phyloP scores from a whole-genome alignment of 257 asterid genomes.

The Anisodus tanguticus region DNA sequence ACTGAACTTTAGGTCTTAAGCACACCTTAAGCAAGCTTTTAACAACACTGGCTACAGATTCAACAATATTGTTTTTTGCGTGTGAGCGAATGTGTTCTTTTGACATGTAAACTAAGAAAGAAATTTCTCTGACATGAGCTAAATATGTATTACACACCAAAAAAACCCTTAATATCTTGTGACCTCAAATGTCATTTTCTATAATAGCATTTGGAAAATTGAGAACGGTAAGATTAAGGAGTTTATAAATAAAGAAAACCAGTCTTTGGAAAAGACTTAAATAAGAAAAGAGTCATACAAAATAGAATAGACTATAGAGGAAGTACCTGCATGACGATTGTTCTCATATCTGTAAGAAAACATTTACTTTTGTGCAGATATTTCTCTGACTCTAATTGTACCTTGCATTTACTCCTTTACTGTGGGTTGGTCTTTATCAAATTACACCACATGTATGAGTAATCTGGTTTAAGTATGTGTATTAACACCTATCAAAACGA shows the following conservation, averaged over 20 bases:
- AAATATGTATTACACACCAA: not conserved
- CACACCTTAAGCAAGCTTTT: not conserved
- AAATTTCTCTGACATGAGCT: not conserved
- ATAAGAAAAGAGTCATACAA: not conserved
- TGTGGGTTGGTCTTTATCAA: constrained; percentile 16
- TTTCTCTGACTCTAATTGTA: not conserved
- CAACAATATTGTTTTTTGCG: not conserved
- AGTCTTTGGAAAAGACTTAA: not conserved
- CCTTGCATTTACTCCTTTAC: not conserved
- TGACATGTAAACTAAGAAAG: not conserved
- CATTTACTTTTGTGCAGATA: not conserved
- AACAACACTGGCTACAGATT: not conserved
- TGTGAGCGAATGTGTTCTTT: not conserved
- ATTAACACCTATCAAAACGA: not conserved
- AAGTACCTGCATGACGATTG: not conserved
- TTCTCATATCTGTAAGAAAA: constrained; percentile 10
- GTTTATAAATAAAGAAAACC: not conserved
- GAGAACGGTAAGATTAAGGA: not conserved
- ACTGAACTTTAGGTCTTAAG: not conserved
- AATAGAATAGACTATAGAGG: not conserved
- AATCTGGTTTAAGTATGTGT: constrained; percentile 6
- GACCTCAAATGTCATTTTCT: not conserved
- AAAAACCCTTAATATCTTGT: not conserved
- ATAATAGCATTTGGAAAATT: not conserved
- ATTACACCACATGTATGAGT: not conserved